Percentiles rank a stretch among this genome's conserved stretches.
Evolutionary conservation across 2,329 filamentous ascomycete species (phyloP).

Genomic region (Pochonia chlamydosporia): DNA sequence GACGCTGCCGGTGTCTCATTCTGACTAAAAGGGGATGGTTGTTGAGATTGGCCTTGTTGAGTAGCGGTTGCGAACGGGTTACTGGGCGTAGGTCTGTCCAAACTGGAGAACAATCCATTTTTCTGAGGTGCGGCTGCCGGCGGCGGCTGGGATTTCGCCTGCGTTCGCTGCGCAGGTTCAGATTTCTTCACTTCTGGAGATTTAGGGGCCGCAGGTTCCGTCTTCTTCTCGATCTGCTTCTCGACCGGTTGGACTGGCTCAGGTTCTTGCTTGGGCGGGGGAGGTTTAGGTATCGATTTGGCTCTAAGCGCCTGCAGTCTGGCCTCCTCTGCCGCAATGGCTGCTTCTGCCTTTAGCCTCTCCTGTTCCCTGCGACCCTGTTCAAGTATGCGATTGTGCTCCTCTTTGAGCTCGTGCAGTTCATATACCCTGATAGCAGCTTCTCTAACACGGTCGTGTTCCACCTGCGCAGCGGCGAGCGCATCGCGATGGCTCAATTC

Average conservation of each 20-base stretch:
- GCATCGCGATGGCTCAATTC: constrained; percentile 60
- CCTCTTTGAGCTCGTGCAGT: constrained; percentile 39
- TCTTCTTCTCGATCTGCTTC: background rate
- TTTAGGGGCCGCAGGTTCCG: background rate
- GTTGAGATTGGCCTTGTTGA: background rate
- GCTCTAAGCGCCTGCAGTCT: constrained; percentile 41
- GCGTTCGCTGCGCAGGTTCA: constrained; percentile 7
- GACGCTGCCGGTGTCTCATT: background rate
- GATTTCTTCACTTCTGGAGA: constrained; percentile 13
- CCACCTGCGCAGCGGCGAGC: constrained; percentile 56
- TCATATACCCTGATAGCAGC: constrained; percentile 42
- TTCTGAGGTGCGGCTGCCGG: constrained; percentile 7
- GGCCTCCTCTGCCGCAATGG: constrained; percentile 40
- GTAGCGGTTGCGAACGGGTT: background rate
- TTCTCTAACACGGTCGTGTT: constrained; percentile 60
- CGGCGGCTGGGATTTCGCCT: constrained; percentile 1
- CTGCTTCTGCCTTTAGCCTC: constrained; percentile 38
- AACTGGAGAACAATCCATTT: constrained; percentile 15
- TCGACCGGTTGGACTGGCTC: constrained; percentile 12
- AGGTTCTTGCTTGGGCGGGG: constrained; percentile 26
- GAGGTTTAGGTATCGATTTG: constrained; percentile 38
- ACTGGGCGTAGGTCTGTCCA: constrained; percentile 17
- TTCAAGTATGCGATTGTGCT: constrained; percentile 36
- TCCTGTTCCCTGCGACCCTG: constrained; percentile 41
- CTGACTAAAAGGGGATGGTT: background rate